phyloP scores from a whole-genome alignment of 116 monocot species.

The Phalaenopsis hybrid region DNA sequence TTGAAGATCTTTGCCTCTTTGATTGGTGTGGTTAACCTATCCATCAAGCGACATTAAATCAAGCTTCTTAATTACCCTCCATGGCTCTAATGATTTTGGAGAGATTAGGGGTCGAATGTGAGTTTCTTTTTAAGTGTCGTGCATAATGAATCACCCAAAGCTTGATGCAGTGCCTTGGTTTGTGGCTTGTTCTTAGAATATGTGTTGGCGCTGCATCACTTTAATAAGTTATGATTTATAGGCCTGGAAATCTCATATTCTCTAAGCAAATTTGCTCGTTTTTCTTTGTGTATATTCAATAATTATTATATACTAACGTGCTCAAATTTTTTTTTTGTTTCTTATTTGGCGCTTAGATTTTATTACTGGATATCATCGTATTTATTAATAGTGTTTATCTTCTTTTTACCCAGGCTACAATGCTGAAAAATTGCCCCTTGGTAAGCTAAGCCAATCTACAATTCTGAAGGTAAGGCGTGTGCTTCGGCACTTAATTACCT shows the following conservation, averaged over 20 bases:
- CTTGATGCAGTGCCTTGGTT: too few species aligned
- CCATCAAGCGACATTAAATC: too few species aligned
- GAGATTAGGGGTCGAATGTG: too few species aligned
- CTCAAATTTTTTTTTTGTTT: neutral
- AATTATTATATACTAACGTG: neutral
- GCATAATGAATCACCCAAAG: too few species aligned
- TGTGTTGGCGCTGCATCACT: too few species aligned
- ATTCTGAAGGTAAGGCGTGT: slow-evolving; percentile 61
- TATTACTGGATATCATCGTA: neutral
- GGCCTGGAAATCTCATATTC: neutral
- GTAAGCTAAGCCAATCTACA: slow-evolving; percentile 92
- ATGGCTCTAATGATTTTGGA: too few species aligned
- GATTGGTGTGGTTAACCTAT: too few species aligned
- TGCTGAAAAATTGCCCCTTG: slow-evolving; percentile 95
- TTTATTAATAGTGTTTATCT: too few species aligned
- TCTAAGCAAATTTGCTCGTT: neutral
- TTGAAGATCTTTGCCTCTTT: too few species aligned
- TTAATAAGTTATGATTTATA: neutral
- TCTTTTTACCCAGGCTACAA: slow-evolving; percentile 63
- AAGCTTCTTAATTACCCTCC: too few species aligned
- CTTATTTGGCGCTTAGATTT: neutral
- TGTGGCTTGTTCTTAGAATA: too few species aligned
- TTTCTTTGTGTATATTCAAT: neutral
- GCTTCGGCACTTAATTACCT: neutral
- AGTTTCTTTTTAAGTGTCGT: too few species aligned